Percentiles rank a stretch among this genome's conserved stretches.
phyloP scores from a whole-genome alignment of 345 rosid species.

The Eucalyptus marginata region DNA sequence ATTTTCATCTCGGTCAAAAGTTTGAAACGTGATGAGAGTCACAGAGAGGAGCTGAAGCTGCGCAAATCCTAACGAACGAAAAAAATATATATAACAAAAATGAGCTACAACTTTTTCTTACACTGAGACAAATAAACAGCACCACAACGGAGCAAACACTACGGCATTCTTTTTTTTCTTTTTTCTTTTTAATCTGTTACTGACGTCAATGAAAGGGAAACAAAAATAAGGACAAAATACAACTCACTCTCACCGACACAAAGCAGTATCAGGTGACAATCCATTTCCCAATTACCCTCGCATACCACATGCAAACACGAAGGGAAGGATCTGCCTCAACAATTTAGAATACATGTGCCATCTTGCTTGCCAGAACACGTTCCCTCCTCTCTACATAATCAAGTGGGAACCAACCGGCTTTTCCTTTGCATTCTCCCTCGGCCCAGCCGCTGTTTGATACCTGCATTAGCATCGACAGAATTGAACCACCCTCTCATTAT shows the following conservation, averaged over 20 bases:
- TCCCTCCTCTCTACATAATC: slow-evolving; percentile 83
- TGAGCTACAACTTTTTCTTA: background rate
- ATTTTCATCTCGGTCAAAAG: background rate
- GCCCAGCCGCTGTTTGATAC: slow-evolving; percentile 93
- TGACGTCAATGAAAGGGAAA: background rate
- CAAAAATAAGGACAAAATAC: background rate
- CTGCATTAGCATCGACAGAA: slow-evolving; percentile 12
- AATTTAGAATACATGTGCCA: slow-evolving; percentile 18
- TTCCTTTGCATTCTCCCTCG: slow-evolving; percentile 96
- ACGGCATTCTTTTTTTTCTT: background rate
- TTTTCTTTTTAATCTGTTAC: background rate
- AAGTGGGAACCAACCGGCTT: slow-evolving; percentile 96
- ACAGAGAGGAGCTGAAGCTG: background rate
- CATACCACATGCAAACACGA: background rate
- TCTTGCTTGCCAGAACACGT: slow-evolving; percentile 74
- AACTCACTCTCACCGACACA: background rate
- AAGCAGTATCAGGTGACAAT: background rate
- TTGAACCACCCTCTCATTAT: background rate
- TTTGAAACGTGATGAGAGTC: background rate
- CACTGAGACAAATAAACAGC: background rate
- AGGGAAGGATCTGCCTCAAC: background rate
- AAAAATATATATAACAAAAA: background rate
- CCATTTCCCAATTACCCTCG: background rate
- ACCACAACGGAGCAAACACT: background rate
- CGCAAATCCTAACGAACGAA: background rate